Conservation (phyloP, 495 filamentous ascomycete genomes). For the Penicillium ochrochloron region DNA sequence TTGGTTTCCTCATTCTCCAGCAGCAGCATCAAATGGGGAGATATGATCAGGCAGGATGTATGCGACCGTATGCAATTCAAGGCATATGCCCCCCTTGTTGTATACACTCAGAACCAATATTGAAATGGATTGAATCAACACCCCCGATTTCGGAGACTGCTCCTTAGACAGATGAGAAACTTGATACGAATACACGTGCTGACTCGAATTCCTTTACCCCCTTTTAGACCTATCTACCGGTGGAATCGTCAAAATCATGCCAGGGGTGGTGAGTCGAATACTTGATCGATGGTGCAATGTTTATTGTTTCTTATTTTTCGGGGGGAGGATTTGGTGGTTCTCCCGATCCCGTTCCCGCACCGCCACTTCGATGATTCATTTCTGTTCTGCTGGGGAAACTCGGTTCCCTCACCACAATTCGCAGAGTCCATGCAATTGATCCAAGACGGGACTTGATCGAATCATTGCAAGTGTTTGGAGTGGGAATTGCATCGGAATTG, state of each 20-base stretch:
- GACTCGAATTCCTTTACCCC: neutral
- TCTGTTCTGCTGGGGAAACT: slow-evolving; percentile 9
- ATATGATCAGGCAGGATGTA: neutral
- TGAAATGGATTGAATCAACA: neutral
- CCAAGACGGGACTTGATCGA: neutral
- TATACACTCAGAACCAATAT: neutral
- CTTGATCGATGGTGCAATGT: slow-evolving; percentile 37
- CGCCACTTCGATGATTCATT: slow-evolving; percentile 32
- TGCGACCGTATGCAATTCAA: slow-evolving; percentile 22
- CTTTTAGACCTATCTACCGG: slow-evolving; percentile 25
- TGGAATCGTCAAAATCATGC: slow-evolving; percentile 28
- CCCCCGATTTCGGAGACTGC: neutral
- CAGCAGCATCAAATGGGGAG: neutral
- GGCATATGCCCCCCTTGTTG: neutral
- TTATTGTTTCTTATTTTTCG: slow-evolving; percentile 8
- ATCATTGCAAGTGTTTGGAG: slow-evolving; percentile 9
- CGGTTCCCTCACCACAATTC: neutral
- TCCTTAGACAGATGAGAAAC: neutral
- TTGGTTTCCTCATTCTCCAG: slow-evolving; percentile 13
- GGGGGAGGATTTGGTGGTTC: neutral
- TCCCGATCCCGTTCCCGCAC: slow-evolving; percentile 23
- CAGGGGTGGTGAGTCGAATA: slow-evolving; percentile 40
- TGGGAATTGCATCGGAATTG: slow-evolving; percentile 11
- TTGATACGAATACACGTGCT: neutral
- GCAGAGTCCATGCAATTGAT: slow-evolving; percentile 1